Evolutionary conservation across 345 rosid genomes (phyloP), one percentile per base, ranked within the genome.

Genomic region (Eutrema yunnanense): DNA sequence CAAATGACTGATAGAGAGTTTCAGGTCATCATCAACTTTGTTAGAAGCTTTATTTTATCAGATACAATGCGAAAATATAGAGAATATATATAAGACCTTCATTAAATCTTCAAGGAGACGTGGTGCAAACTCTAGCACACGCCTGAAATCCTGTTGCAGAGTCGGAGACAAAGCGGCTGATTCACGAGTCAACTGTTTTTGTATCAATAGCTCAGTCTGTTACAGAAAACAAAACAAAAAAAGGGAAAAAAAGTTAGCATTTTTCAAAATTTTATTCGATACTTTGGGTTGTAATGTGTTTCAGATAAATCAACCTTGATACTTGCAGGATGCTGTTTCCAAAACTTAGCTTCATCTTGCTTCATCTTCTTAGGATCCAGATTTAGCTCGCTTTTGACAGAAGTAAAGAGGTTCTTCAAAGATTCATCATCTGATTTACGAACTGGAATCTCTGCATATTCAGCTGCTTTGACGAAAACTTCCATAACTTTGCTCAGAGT

Each of bases 331-430:
- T 94, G 79, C 81, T 92, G 93, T 85, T 91, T 95, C 96, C 96
- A 95, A 75, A 95, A 92, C 81, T 88, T 95, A 61, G 97, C 89
- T 80, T 95, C 93, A 77, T 95, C 99, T 92, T 95, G 97, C 86
- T 92, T 95, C 56, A 92, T 86, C 78, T 90, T 95, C 83, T 87
- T 92, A 33, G 88, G 93, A 77, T 95, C 99, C 69, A 95, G 80
- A 77, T 82, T 86, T 80, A 95, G 78, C 81, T 95, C 99, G 58
- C 85, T 88, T 68, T 92, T 84, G 26, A 94, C 99, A 29, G 96
- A 85, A 62, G 86, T 65, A 81, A 88, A 92, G 72, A 95, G 84
- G 79, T 86, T 92, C 74, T 92, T 88, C 41, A 92, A 92, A 47
- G 90, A 88, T 73, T 90, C 99, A 73, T 88, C 84, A 10, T 95